Evolutionary conservation across 768 basidiomycete species (phyloP).

Genomic region (Naganishia onofrii): DNA sequence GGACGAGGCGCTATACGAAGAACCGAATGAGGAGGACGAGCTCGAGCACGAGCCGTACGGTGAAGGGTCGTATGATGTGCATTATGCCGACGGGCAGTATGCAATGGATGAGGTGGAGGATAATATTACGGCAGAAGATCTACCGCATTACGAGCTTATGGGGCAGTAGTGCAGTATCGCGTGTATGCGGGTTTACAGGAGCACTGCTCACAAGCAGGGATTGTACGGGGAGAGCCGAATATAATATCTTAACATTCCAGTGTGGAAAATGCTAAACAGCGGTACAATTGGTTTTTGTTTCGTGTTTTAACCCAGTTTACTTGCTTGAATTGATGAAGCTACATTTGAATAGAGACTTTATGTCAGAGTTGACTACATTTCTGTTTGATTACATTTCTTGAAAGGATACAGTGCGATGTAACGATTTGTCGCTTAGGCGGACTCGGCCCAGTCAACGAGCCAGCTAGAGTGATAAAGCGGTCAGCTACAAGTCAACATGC

Average conservation of each 20-base stretch:
- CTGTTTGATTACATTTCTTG: slow-evolving; percentile 2
- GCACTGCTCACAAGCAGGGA: too few relatives aligned
- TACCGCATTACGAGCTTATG: slow-evolving; percentile 20
- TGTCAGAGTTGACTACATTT: neutral
- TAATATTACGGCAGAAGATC: neutral
- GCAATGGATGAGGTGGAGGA: neutral
- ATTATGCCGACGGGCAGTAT: slow-evolving; percentile 4
- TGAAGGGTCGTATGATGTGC: neutral
- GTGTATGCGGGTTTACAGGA: neutral
- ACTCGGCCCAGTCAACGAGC: slow-evolving; percentile 32
- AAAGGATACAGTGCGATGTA: neutral
- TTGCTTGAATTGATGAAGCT: neutral
- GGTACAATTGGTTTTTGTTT: neutral
- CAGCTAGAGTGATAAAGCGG: slow-evolving; percentile 16
- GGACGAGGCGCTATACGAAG: slow-evolving; percentile 5
- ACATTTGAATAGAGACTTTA: neutral
- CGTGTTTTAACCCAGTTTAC: neutral
- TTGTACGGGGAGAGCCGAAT: too few relatives aligned
- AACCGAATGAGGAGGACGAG: neutral
- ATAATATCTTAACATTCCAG: too few relatives aligned
- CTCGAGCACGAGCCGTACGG: neutral
- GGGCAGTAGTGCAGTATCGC: neutral
- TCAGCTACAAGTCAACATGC: neutral
- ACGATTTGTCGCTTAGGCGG: neutral
- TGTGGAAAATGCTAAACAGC: too few relatives aligned